Percentiles rank a stretch among this genome's conserved stretches.
Conservation (phyloP, 352 stramenopile species). For the Globisporangium radiosum region DNA sequence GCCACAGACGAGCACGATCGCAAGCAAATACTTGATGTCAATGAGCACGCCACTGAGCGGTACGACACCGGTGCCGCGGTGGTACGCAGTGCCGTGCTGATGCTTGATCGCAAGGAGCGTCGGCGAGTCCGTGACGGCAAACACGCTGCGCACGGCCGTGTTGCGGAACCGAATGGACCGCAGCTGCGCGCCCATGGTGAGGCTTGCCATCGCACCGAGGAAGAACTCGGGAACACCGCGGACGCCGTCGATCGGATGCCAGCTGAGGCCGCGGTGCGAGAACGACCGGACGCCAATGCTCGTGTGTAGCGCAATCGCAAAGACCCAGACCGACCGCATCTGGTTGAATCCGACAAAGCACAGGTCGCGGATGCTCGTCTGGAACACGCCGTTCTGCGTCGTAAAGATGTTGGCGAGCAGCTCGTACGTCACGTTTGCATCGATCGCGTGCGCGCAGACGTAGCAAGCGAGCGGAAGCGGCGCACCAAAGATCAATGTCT, state of each 20-base stretch:
- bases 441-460: conserved; percentile 31
- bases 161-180: conserved; percentile 1
- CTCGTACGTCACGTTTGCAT: conserved; percentile 30
- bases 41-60: conserved; percentile 22
- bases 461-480: conserved; percentile 37
- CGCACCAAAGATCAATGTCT: conserved; percentile 50
- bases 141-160: conserved; percentile 4
- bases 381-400: conserved; percentile 18
- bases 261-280: conserved; percentile 9
- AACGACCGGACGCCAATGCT: conserved; percentile 11
- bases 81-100: conserved; percentile 10
- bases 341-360: conserved; percentile 26
- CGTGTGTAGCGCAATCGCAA: conserved; percentile 24
- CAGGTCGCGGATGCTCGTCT: conserved; percentile 18
- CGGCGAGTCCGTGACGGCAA: conserved; percentile 3
- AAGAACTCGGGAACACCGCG: conserved; percentile 26
- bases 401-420: conserved; percentile 27
- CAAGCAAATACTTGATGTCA: conserved; percentile 24
- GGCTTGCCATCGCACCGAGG: conserved; percentile 23
- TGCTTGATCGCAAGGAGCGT: conserved; percentile 11
- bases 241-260: conserved; percentile 14
- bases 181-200: conserved; percentile 27
- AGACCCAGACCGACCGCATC: conserved; percentile 43
- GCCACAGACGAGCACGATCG: conserved; percentile 11
- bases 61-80: conserved; percentile 15